Evolutionary conservation across 2,329 filamentous ascomycete genomes (phyloP).

Genomic region (Aspergillus felis): DNA sequence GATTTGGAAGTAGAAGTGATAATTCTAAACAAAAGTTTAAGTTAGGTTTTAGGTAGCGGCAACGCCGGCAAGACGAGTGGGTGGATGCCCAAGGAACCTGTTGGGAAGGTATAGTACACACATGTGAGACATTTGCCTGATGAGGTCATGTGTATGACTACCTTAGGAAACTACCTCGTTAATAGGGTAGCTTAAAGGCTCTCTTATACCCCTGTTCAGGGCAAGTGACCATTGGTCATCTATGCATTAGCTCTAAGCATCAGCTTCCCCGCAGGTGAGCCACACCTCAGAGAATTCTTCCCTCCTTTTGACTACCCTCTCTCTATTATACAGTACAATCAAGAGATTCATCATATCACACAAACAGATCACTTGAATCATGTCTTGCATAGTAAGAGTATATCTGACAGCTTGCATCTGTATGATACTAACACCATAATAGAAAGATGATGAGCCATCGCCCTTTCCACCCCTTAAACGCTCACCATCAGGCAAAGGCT

Average conservation of each 20-base stretch:
- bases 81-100: no score
- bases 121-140: no score
- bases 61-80: no score
- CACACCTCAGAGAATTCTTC: not conserved
- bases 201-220: slow-evolving; percentile 2
- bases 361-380: slow-evolving; percentile 1
- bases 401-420: not conserved
- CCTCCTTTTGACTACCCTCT: not conserved
- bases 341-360: slow-evolving; percentile 1
- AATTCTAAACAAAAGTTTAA: no score
- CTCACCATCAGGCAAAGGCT: not conserved
- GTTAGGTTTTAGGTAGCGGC: no score
- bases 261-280: not conserved
- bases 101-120: no score
- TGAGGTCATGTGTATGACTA: no score
- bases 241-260: slow-evolving; percentile 1
- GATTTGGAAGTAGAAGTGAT: no score
- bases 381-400: slow-evolving; percentile 1
- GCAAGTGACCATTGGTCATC: slow-evolving; percentile 1
- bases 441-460: not conserved
- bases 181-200: no score
- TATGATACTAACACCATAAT: not conserved
- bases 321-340: slow-evolving; percentile 1
- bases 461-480: slow-evolving; percentile 1
- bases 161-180: no score